These are phyloP conservation scores for Pogostemon cablin DNA, from an alignment of 257 asterid species.

Conservation along the genomic window DNA sequence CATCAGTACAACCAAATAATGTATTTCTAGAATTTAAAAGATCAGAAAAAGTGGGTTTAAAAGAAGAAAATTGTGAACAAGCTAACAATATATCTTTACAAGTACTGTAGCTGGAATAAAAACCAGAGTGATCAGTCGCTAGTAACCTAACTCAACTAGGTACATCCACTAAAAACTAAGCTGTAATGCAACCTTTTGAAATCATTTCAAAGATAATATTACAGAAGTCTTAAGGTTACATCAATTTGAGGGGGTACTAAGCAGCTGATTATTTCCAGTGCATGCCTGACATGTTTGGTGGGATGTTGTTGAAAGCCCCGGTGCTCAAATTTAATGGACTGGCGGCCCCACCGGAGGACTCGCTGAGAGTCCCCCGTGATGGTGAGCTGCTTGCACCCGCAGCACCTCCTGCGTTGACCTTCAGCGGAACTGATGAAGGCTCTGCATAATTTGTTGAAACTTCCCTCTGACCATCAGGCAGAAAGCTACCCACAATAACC, in stretches of 20 bases:
- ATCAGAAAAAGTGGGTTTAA: not conserved
- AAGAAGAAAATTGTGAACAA: slow-evolving; percentile 7
- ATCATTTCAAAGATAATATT: slow-evolving; percentile 28
- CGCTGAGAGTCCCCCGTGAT: slow-evolving; percentile 50
- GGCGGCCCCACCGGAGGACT: slow-evolving; percentile 51
- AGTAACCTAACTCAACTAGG: slow-evolving; percentile 28
- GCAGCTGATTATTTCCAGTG: slow-evolving; percentile 41
- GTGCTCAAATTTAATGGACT: slow-evolving; percentile 47
- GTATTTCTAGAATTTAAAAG: not conserved
- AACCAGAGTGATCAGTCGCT: slow-evolving; percentile 21
- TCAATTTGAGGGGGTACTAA: not conserved
- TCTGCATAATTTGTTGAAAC: slow-evolving; percentile 32
- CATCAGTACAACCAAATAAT: not conserved
- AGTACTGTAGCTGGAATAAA: slow-evolving; percentile 16
- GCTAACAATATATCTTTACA: slow-evolving; percentile 9
- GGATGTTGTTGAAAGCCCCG: slow-evolving; percentile 32
- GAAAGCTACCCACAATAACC: slow-evolving; percentile 57
- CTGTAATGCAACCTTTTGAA: slow-evolving; percentile 22
- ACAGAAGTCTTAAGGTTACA: slow-evolving; percentile 30
- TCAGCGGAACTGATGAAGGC: slow-evolving; percentile 33
- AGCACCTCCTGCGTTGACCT: slow-evolving; percentile 37
- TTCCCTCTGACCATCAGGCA: slow-evolving; percentile 39
- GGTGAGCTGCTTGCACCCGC: slow-evolving; percentile 52
- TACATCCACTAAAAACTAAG: slow-evolving; percentile 15
- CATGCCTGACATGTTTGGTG: slow-evolving; percentile 39